phyloP scores from a whole-genome alignment of 257 asterid genomes.

The Nicotiana paniculata region DNA sequence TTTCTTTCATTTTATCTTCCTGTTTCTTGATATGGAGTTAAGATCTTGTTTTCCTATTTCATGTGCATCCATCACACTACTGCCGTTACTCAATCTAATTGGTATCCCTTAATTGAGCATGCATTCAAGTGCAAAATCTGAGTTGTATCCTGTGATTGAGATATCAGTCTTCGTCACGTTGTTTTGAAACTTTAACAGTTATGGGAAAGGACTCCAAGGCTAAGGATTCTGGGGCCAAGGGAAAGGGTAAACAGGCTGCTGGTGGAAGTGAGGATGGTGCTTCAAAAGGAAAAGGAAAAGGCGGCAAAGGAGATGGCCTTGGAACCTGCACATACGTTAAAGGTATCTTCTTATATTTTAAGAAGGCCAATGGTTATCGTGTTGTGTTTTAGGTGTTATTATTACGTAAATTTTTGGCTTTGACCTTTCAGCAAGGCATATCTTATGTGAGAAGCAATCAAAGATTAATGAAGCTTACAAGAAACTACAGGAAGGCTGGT shows the following conservation, averaged over 20 bases:
- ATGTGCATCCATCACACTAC: background rate
- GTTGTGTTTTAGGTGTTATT: background rate
- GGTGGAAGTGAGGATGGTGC: constrained; percentile 75
- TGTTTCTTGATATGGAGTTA: background rate
- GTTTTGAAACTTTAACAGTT: background rate
- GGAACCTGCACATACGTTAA: constrained; percentile 98
- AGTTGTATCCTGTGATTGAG: background rate
- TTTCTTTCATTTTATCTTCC: background rate
- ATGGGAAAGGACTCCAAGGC: constrained; percentile 31
- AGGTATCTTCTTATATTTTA: constrained; percentile 38
- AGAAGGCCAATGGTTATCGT: background rate
- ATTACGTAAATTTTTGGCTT: background rate
- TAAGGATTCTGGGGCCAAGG: constrained; percentile 57
- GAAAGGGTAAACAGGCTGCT: constrained; percentile 88
- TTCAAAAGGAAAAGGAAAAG: constrained; percentile 90
- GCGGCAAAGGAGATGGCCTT: constrained; percentile 68
- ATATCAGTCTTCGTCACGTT: background rate
- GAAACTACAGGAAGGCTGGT: constrained; percentile 98
- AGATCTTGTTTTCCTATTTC: background rate
- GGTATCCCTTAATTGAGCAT: background rate
- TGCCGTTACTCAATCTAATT: background rate
- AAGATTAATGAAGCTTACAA: constrained; percentile 97
- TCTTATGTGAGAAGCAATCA: constrained; percentile 97
- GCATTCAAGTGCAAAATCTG: background rate
- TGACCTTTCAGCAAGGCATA: constrained; percentile 68